These are phyloP conservation scores for Lathyrus oleraceus DNA, from an alignment of 306 rosid genomes.

Conservation along the genomic window DNA sequence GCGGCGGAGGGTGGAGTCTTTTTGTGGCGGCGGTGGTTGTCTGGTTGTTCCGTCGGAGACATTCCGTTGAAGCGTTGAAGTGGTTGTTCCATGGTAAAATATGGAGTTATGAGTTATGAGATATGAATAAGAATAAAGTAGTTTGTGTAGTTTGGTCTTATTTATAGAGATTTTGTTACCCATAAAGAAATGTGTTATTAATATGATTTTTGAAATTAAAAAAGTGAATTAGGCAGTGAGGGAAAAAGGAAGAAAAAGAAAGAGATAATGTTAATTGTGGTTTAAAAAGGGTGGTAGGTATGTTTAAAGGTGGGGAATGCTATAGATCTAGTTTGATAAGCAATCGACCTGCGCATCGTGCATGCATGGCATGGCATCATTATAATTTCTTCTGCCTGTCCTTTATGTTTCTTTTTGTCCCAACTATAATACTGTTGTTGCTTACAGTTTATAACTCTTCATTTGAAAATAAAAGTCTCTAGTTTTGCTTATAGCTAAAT, in stretches of 20 bases:
- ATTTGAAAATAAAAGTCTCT: background rate
- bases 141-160: background rate
- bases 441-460: background rate
- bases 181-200: no score
- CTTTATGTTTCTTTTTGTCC: background rate
- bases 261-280: no score
- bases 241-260: no score
- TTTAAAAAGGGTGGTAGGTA: no score
- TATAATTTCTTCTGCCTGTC: background rate
- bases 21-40: constrained; percentile 6
- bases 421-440: background rate
- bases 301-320: background rate
- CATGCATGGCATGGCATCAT: background rate
- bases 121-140: background rate
- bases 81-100: constrained; percentile 58
- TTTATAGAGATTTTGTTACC: background rate
- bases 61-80: constrained; percentile 55
- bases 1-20: background rate
- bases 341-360: background rate
- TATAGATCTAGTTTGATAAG: background rate
- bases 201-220: no score
- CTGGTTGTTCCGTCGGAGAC: constrained; percentile 32
- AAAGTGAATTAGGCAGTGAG: no score
- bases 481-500: no score
- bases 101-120: background rate